phyloP scores from a whole-genome alignment of 352 stramenopile genomes.

The Aphanomyces cochlioides region DNA sequence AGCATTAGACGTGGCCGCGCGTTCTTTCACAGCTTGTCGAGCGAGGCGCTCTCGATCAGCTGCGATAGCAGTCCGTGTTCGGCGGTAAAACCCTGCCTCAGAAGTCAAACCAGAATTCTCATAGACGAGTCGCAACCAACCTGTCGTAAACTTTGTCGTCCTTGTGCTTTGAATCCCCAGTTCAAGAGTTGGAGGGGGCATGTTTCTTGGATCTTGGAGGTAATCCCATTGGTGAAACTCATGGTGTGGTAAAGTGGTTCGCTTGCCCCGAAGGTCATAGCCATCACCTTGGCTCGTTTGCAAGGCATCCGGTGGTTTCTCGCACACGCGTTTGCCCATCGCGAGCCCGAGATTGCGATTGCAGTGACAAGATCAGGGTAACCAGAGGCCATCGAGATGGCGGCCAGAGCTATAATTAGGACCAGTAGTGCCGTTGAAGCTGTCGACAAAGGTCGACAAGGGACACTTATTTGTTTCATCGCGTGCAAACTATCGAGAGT shows the following conservation, averaged over 20 bases:
- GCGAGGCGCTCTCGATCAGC: slow-evolving; percentile 27
- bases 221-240: slow-evolving; percentile 28
- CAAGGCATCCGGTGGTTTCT: slow-evolving; percentile 23
- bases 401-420: too few species aligned
- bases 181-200: not conserved
- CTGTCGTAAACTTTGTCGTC: slow-evolving; percentile 27
- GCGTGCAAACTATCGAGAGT: too few species aligned
- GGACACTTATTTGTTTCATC: too few species aligned
- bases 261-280: slow-evolving; percentile 21
- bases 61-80: slow-evolving; percentile 23
- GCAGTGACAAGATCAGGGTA: too few species aligned
- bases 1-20: slow-evolving; percentile 19
- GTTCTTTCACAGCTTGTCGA: slow-evolving; percentile 21
- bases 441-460: too few species aligned
- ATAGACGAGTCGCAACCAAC: not conserved
- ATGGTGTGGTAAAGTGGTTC: slow-evolving; percentile 19
- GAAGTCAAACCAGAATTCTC: not conserved
- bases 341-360: too few species aligned
- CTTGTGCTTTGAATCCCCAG: slow-evolving; percentile 21
- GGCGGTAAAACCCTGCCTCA: slow-evolving; percentile 21
- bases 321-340: slow-evolving; percentile 26
- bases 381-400: too few species aligned
- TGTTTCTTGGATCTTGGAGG: slow-evolving; percentile 27
- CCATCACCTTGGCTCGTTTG: slow-evolving; percentile 28
- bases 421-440: too few species aligned